Evolutionary conservation across 352 stramenopile genomes (phyloP).

Genomic region (Pythium guiyangense): DNA sequence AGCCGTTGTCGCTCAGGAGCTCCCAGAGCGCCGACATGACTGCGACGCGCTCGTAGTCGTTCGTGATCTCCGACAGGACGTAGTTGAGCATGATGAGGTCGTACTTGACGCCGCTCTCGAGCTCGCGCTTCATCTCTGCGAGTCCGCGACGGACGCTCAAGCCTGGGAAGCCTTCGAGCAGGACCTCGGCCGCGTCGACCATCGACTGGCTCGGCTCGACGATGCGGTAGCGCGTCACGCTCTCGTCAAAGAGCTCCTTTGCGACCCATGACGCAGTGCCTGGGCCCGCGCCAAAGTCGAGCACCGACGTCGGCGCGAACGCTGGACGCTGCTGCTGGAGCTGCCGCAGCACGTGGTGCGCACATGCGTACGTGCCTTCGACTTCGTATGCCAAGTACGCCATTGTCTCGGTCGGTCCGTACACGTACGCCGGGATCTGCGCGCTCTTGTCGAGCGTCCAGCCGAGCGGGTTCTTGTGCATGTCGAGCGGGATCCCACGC

Average conservation of each 20-base stretch:
- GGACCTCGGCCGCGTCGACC: conserved; percentile 65
- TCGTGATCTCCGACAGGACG: conserved; percentile 81
- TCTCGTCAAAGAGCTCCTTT: conserved; percentile 62
- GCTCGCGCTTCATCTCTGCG: conserved; percentile 72
- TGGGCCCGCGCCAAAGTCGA: conserved; percentile 77
- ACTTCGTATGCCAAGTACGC: conserved; percentile 74
- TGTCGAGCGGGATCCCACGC: conserved; percentile 61
- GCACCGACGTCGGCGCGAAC: conserved; percentile 60
- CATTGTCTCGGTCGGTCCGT: conserved; percentile 68
- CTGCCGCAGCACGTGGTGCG: conserved; percentile 66
- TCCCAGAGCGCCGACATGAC: conserved; percentile 78
- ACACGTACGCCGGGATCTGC: conserved; percentile 62
- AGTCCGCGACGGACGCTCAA: conserved; percentile 70
- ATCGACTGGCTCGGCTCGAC: conserved; percentile 86
- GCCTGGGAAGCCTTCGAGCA: conserved; percentile 71
- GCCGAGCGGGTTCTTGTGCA: conserved; percentile 70
- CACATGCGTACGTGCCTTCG: conserved; percentile 62
- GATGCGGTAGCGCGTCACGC: conserved; percentile 59
- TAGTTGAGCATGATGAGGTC: conserved; percentile 74
- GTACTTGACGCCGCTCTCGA: conserved; percentile 63
- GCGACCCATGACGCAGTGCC: conserved; percentile 76
- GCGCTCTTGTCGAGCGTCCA: conserved; percentile 70
- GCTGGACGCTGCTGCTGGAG: conserved; percentile 41
- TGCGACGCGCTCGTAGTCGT: conserved; percentile 76
- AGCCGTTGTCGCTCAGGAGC: conserved; percentile 66